These are phyloP conservation scores for Solanum peruvianum DNA, from an alignment of 257 asterid genomes.

Conservation along the genomic window DNA sequence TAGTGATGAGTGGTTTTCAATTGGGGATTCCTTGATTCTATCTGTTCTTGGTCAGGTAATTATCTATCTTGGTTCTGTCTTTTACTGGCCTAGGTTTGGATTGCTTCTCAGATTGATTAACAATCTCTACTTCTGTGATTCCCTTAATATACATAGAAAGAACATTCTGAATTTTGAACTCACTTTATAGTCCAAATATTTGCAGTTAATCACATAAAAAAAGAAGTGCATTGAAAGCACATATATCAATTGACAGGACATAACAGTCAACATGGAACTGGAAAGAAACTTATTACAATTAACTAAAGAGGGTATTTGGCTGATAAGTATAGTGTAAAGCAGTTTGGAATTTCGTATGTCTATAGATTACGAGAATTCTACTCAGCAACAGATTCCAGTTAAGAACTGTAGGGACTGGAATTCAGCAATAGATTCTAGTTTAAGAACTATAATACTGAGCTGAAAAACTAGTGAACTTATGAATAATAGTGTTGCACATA, in stretches of 20 bases:
- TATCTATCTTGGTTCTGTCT: background rate
- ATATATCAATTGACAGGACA: background rate
- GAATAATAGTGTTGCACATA: background rate
- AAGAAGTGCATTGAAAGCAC: background rate
- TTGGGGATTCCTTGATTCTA: constrained; percentile 84
- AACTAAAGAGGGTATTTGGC: background rate
- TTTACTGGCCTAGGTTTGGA: background rate
- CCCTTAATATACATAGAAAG: background rate
- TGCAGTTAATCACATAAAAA: background rate
- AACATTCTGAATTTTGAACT: background rate
- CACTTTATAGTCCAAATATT: background rate
- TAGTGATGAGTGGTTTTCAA: constrained; percentile 92
- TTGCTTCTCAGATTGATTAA: background rate
- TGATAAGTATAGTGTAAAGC: background rate
- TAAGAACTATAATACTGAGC: background rate
- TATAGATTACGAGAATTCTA: background rate
- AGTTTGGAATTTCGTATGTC: background rate
- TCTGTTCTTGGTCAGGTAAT: constrained; percentile 95
- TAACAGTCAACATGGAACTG: background rate
- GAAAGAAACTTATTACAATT: background rate
- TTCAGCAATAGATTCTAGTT: background rate
- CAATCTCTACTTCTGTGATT: background rate
- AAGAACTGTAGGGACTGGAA: background rate
- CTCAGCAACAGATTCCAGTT: background rate
- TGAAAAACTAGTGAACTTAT: background rate